Evolutionary conservation across 169 alveolate species (phyloP), one percentile per base, ranked within the genome.

Genomic region (Hepatocystis sp.): DNA sequence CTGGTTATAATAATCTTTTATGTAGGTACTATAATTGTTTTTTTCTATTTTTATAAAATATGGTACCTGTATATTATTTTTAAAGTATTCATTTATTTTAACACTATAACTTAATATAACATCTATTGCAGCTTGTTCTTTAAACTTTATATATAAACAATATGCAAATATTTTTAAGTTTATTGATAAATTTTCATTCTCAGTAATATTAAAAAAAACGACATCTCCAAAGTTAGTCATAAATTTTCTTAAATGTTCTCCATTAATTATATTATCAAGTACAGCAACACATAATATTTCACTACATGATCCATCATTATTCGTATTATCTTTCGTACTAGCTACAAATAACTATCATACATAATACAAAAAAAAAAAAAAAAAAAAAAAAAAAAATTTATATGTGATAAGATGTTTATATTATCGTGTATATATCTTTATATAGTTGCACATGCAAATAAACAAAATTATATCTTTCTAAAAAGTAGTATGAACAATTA

Each of bases 161-260:
- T 56, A 71, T 23, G 86, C 52, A 71, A 71, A 71, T 8, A 39
- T 71, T 56, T 71, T 56, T 40, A 71, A 71, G 42, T 56, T 55
- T 10, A 27, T 71, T 34, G 86, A 71, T 71, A 71, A 71, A 56
- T 71, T 19, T 13, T 40, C 47, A 39, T 30, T 53, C 23, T 56
- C 76, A 13, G 58, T 27, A 71, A 71, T 10, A 44, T 44, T 56
- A 56, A 71, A 55, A 56, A 42, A 71, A 34, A 34, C 58, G 39
- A 71, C 58, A 15, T n/a, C 58, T 71, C 86, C 86, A 56, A 42
- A 71, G 23, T 71, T 71, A 11, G 86, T 56, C 13, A 71, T 56
- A 56, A 56, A 71, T 0, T 11, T 42, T 49, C 42, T 71, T 28
- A 71, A 40, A 25, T 71, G 65, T 25, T 55, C 52, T 23, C 42